Evolutionary conservation across 1,139 yeast species (phyloP).

Genomic region (Starmera stellimalicola): DNA sequence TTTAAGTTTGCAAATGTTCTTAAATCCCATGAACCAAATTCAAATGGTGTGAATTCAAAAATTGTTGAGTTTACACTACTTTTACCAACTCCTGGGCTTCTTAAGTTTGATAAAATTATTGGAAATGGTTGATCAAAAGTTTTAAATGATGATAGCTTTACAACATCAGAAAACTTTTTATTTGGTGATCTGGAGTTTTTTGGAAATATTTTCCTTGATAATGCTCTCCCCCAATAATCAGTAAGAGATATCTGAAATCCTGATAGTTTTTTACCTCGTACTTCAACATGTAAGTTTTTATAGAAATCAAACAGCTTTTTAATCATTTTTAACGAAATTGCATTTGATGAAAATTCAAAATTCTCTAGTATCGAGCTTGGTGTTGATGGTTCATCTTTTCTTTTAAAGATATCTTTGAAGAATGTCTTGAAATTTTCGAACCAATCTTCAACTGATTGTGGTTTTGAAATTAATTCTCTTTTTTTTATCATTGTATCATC

Average conservation of each 20-base stretch:
- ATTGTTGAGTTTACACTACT: constrained; percentile 20
- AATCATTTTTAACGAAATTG: constrained; percentile 20
- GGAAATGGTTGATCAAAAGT: constrained; percentile 33
- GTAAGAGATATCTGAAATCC: constrained; percentile 54
- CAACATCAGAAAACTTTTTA: constrained; percentile 26
- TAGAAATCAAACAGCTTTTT: constrained; percentile 36
- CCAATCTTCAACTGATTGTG: constrained; percentile 9
- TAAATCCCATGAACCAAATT: constrained; percentile 64
- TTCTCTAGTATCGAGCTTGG: neutral
- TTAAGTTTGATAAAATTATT: constrained; percentile 29
- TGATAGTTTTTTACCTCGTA: constrained; percentile 36
- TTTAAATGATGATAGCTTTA: constrained; percentile 24
- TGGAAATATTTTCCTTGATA: constrained; percentile 38
- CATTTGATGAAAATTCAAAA: constrained; percentile 12
- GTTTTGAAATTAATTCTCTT: constrained; percentile 3
- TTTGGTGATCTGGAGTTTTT: constrained; percentile 29
- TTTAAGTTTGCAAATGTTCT: constrained; percentile 42
- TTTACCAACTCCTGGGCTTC: constrained; percentile 24
- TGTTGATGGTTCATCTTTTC: constrained; percentile 9
- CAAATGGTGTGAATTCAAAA: constrained; percentile 55
- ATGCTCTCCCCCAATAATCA: constrained; percentile 61
- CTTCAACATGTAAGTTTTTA: constrained; percentile 41
- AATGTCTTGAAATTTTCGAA: constrained; percentile 13
- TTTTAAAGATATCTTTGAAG: constrained; percentile 18
- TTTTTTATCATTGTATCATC: too few relatives aligned